Evolutionary conservation across 2,329 filamentous ascomycete species (phyloP).

Genomic region (Fonsecaea monophora): DNA sequence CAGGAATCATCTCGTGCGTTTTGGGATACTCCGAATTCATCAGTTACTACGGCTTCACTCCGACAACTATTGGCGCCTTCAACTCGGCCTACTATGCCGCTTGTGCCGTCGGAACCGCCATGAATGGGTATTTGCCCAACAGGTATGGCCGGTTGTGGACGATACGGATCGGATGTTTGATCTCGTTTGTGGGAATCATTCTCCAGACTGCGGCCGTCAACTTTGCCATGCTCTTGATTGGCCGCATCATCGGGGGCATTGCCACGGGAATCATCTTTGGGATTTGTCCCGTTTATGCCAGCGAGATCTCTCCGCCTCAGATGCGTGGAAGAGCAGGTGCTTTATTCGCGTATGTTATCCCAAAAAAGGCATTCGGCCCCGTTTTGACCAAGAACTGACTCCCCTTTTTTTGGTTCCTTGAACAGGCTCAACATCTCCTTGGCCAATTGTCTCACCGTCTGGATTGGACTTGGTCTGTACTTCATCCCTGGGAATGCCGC

Average conservation of each 20-base stretch:
- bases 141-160: slow-evolving; percentile 17
- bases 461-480: slow-evolving; percentile 19
- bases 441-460: slow-evolving; percentile 8
- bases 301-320: slow-evolving; percentile 23
- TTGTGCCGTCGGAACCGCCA: slow-evolving; percentile 1
- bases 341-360: not conserved
- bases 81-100: slow-evolving; percentile 24
- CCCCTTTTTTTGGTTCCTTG: no score
- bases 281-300: slow-evolving; percentile 21
- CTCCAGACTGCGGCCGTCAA: slow-evolving; percentile 65
- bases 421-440: slow-evolving; percentile 22
- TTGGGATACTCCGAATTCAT: slow-evolving; percentile 19
- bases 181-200: slow-evolving; percentile 64
- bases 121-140: slow-evolving; percentile 13
- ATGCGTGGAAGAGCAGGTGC: slow-evolving; percentile 19
- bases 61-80: slow-evolving; percentile 19
- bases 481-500: slow-evolving; percentile 14
- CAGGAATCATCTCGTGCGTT: not conserved
- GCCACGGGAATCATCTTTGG: slow-evolving; percentile 38
- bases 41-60: slow-evolving; percentile 14
- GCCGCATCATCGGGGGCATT: slow-evolving; percentile 63
- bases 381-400: no score
- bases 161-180: slow-evolving; percentile 38
- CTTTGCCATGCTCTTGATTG: slow-evolving; percentile 63
- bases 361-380: no score